Base-by-base conservation (phyloP, 1,284 basidiomycete genomes). In the Termitomyces sp. region DNA sequence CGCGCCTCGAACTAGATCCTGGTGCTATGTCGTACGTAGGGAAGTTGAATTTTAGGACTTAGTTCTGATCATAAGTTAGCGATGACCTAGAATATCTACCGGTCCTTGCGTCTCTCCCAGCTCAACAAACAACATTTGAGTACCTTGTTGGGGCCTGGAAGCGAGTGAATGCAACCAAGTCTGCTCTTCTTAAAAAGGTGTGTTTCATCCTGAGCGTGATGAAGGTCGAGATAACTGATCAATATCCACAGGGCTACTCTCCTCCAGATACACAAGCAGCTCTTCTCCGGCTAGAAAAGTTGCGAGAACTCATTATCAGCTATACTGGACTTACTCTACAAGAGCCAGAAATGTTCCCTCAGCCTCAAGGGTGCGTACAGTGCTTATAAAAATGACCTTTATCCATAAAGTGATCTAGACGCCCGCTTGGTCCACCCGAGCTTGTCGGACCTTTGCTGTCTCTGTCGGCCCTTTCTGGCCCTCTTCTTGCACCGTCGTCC, bases 81-180 rank as follows among this genome's bases (percentile, higher is more conserved):
- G 88, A 93, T 63, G 93, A 97, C 64, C 70, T 88, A 3, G 91
- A 95, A 45, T 87, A 83, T 61, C 71, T 90, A 14, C 79, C 85
- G 0, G 84, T 94, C 4, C 71, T 96, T 6, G 87, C 88, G 1
- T 88, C 88, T 21, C 71, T 97, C 21, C 91, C 92, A 3, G 63
- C 82, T 11, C 72, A 85, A 47, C 83, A 94, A 69, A 95, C 94
- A 0, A 80, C 85, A 0, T 95, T 95, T 60, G 93, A 97, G 64
- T 99, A 95, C 65, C 78, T 99, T 19, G 79, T 93, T 1, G 87
- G 87, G 18, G 89, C 90, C 62, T 99, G 96, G 96, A 93, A 91
- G 68, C 80, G 93, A 19, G 65, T 89, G 41, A 86, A 91, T 56
- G 60, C 68, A 1, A 76, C 77, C 5, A 81, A 81, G 57, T 71